Percentiles rank a stretch among this genome's conserved stretches.
Evolutionary conservation across 257 asterid species (phyloP).

Genomic region (Echites panduratus): DNA sequence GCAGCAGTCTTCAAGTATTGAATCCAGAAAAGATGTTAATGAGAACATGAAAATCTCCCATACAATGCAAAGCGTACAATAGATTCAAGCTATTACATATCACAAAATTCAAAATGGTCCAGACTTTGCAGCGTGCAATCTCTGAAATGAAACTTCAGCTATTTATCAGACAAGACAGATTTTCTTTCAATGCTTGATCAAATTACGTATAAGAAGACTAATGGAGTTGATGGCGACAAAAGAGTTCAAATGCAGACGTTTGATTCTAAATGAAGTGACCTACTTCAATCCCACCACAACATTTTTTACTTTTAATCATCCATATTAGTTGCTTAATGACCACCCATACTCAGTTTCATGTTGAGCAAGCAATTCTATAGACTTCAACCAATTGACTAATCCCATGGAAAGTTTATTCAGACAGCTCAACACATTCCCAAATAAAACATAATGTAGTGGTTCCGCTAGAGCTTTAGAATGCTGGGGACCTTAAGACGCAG

Average conservation of each 20-base stretch:
- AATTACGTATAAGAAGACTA: background rate
- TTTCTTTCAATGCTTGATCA: background rate
- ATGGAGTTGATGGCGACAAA: background rate
- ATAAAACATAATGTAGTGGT: background rate
- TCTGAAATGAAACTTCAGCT: background rate
- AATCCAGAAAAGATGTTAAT: background rate
- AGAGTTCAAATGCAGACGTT: background rate
- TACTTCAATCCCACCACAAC: background rate
- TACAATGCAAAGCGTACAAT: background rate
- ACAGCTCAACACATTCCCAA: background rate
- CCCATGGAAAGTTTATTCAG: background rate
- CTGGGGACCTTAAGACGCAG: background rate
- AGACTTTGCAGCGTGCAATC: background rate
- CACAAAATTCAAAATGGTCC: background rate
- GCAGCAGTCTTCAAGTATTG: slow-evolving; percentile 50
- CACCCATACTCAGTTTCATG: background rate
- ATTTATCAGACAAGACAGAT: background rate
- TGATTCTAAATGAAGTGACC: background rate
- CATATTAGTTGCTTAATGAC: background rate
- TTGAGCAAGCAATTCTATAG: background rate
- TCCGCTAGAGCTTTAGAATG: background rate
- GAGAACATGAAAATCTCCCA: slow-evolving; percentile 5
- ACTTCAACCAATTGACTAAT: background rate
- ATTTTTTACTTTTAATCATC: background rate
- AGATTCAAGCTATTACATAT: slow-evolving; percentile 1